phyloP scores from a whole-genome alignment of 2,329 filamentous ascomycete species.

The Colletotrichum godetiae region DNA sequence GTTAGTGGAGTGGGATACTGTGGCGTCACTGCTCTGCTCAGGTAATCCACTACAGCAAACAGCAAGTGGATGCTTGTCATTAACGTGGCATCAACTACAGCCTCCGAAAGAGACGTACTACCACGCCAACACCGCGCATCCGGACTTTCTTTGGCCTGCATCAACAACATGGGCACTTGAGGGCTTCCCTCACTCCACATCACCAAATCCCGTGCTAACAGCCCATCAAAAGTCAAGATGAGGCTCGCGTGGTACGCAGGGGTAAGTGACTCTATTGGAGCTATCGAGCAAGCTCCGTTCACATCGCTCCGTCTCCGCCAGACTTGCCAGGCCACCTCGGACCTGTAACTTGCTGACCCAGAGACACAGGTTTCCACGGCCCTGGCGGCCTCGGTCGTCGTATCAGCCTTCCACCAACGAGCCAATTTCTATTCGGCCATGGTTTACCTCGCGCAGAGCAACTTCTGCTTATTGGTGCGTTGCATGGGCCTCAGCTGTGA shows the following conservation, averaged over 20 bases:
- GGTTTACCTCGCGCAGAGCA: constrained; percentile 96
- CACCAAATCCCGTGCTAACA: constrained; percentile 22
- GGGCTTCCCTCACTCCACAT: constrained; percentile 36
- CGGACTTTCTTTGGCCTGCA: constrained; percentile 24
- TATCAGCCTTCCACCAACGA: constrained; percentile 93
- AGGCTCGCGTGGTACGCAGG: constrained; percentile 70
- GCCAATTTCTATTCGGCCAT: constrained; percentile 99
- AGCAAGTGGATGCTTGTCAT: constrained; percentile 36
- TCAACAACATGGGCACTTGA: constrained; percentile 51
- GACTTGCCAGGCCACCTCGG: background rate
- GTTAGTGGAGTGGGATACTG: background rate
- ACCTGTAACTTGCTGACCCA: constrained; percentile 32
- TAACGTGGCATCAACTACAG: constrained; percentile 47
- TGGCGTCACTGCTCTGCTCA: constrained; percentile 35
- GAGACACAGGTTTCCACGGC: constrained; percentile 77
- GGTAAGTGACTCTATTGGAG: constrained; percentile 54
- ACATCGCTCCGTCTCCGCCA: constrained; percentile 11
- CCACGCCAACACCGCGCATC: constrained; percentile 22
- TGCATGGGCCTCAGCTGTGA: background rate
- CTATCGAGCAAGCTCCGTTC: constrained; percentile 5
- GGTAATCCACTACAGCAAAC: constrained; percentile 29
- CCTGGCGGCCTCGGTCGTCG: constrained; percentile 84
- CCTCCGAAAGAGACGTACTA: constrained; percentile 21
- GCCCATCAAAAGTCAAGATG: constrained; percentile 57
- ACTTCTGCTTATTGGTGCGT: constrained; percentile 89